A percentile compares a stretch with the other conserved stretches of the same genome.
These are phyloP conservation scores for Hypomyces perniciosus DNA, from an alignment of 2,329 filamentous ascomycete genomes.

Conservation along the genomic window DNA sequence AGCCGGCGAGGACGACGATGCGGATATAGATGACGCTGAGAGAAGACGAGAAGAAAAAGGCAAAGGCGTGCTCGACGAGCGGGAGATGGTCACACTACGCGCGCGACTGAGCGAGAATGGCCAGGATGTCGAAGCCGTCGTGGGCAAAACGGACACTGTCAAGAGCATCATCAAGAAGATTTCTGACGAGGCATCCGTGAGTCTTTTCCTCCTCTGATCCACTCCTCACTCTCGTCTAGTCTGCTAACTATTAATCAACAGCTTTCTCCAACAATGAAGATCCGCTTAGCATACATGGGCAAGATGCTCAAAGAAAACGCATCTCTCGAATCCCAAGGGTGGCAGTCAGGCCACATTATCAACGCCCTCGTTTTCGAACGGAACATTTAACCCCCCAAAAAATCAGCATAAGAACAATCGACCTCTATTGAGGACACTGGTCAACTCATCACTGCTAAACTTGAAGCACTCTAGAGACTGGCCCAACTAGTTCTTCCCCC, in stretches of 20 bases:
- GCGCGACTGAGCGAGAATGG: constrained; percentile 62
- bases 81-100: constrained; percentile 50
- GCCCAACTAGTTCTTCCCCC: background rate
- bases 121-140: constrained; percentile 54
- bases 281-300: constrained; percentile 76
- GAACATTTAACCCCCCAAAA: constrained; percentile 15
- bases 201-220: constrained; percentile 22
- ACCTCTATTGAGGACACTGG: no score
- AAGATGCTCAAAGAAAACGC: constrained; percentile 66
- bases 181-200: constrained; percentile 56
- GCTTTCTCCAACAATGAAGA: constrained; percentile 52
- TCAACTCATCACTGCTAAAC: background rate
- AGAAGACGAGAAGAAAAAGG: constrained; percentile 52
- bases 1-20: constrained; percentile 31
- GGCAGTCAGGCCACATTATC: constrained; percentile 67
- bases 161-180: constrained; percentile 57
- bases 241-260: constrained; percentile 23
- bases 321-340: constrained; percentile 63
- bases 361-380: constrained; percentile 65
- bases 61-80: constrained; percentile 47
- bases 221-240: background rate
- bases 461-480: background rate
- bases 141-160: constrained; percentile 59
- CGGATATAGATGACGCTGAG: constrained; percentile 28
- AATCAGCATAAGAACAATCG: background rate